phyloP scores from a whole-genome alignment of 805 yeast species.

The Ogataea degrootiae region DNA sequence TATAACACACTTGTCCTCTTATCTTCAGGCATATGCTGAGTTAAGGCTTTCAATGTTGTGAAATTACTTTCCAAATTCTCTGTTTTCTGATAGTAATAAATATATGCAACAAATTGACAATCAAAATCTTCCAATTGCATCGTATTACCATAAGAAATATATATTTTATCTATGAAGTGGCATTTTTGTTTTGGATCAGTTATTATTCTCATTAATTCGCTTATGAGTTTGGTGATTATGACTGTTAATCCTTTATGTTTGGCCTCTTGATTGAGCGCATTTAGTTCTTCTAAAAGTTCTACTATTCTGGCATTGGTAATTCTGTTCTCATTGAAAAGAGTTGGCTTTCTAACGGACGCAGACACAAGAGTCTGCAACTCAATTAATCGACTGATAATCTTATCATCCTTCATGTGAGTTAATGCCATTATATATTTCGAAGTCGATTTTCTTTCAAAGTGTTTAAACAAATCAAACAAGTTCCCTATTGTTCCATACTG shows the following conservation, averaged over 20 bases:
- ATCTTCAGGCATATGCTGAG: background rate
- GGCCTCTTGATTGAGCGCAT: too few relatives aligned
- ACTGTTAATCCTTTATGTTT: background rate
- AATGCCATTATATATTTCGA: background rate
- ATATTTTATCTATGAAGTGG: background rate
- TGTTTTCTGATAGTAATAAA: background rate
- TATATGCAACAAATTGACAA: background rate
- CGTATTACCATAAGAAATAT: background rate
- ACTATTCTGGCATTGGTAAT: too few relatives aligned
- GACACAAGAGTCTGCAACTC: background rate
- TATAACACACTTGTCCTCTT: background rate
- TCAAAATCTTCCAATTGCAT: background rate
- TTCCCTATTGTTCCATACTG: slow-evolving; percentile 16
- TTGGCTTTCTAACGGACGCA: too few relatives aligned
- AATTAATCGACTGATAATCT: background rate
- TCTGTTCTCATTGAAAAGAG: too few relatives aligned
- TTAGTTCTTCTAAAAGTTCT: too few relatives aligned
- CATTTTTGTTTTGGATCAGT: background rate
- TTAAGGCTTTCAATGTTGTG: background rate
- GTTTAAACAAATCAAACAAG: slow-evolving; percentile 11
- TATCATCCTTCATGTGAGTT: background rate
- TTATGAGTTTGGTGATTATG: background rate
- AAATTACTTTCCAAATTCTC: background rate
- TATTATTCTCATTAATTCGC: background rate
- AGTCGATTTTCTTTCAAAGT: slow-evolving; percentile 6